Evolutionary conservation across 73 alveolate species (phyloP).

Genomic region (Stentor coeruleus): DNA sequence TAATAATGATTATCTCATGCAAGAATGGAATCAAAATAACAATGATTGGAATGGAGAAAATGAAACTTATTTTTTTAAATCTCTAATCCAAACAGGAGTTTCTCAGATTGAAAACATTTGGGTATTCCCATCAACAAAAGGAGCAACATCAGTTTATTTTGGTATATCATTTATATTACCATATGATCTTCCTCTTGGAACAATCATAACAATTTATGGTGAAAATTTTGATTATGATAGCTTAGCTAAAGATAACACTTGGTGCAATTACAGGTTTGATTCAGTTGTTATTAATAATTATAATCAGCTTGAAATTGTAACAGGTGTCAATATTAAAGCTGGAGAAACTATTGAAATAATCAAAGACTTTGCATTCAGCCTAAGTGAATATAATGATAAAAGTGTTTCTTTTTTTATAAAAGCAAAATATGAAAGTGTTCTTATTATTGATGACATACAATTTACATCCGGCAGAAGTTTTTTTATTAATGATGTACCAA

Average conservation of each 20-base stretch:
- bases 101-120: too few relatives aligned
- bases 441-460: neutral
- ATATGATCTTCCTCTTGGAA: neutral
- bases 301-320: neutral
- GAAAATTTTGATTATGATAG: neutral
- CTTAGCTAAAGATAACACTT: neutral
- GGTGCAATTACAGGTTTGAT: neutral
- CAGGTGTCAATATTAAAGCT: neutral
- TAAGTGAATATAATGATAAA: neutral
- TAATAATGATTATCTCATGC: too few relatives aligned
- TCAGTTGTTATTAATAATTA: neutral
- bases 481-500: neutral
- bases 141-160: neutral
- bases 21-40: neutral
- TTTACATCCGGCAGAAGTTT: neutral
- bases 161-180: neutral
- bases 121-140: neutral
- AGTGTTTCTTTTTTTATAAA: too few relatives aligned
- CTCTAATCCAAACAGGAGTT: too few relatives aligned
- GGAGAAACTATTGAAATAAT: neutral
- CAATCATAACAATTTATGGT: neutral
- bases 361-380: neutral
- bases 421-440: too few relatives aligned
- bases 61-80: neutral
- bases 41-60: neutral